These are phyloP conservation scores for Brassica incana DNA, from an alignment of 345 rosid genomes.

Conservation along the genomic window DNA sequence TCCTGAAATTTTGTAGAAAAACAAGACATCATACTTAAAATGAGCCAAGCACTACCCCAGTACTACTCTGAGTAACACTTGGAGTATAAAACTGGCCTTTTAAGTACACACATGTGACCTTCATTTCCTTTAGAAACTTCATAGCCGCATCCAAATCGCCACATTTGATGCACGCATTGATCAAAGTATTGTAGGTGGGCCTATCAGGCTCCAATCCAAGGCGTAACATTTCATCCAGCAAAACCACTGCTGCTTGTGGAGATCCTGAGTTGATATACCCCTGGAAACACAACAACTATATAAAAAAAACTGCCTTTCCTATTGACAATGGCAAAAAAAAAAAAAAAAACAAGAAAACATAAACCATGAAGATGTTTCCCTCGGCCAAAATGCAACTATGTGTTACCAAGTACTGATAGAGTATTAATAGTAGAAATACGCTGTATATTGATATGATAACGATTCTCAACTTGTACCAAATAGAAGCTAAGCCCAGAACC, in stretches of 20 bases:
- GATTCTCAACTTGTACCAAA: not conserved
- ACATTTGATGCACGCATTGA: constrained; percentile 55
- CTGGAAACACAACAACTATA: constrained; percentile 36
- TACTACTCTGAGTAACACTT: constrained; percentile 27
- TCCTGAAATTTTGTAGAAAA: constrained; percentile 44
- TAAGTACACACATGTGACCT: constrained; percentile 61
- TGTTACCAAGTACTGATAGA: not conserved
- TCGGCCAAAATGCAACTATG: constrained; percentile 1
- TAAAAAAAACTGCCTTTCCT: not conserved
- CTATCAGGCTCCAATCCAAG: constrained; percentile 67
- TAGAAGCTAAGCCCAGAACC: not conserved
- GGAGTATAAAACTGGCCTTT: constrained; percentile 57
- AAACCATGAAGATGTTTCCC: constrained; percentile 3
- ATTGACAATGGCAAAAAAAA: not conserved
- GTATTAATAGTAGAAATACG: not conserved
- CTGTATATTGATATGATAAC: not conserved
- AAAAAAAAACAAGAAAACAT: constrained; percentile 12
- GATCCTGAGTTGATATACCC: constrained; percentile 58
- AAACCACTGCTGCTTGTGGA: constrained; percentile 53
- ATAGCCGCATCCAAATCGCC: constrained; percentile 59
- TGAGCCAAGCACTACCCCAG: constrained; percentile 30
- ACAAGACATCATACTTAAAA: constrained; percentile 18
- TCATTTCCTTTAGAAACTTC: constrained; percentile 69
- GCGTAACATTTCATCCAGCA: constrained; percentile 51
- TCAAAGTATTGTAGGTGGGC: constrained; percentile 63